Conservation (phyloP, 2,329 filamentous ascomycete genomes). For the Penicillium sp. region DNA sequence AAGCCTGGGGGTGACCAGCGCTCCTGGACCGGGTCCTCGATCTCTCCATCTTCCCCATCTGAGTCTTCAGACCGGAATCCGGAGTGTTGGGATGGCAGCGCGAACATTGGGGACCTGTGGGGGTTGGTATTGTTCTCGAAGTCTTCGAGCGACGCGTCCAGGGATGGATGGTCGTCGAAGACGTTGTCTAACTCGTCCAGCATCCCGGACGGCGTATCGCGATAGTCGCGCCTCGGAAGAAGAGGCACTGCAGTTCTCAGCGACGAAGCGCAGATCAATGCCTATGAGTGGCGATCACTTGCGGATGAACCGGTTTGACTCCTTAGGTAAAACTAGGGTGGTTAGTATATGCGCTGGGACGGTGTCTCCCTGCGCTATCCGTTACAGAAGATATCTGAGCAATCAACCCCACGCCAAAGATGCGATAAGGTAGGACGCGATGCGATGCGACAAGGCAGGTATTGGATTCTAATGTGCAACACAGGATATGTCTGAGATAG, state of each 20-base stretch:
- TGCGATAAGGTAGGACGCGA: constrained; percentile 25
- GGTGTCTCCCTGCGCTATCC: constrained; percentile 15
- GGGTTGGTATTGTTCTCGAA: constrained; percentile 55
- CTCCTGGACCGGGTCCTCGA: constrained; percentile 41
- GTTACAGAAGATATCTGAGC: constrained; percentile 18
- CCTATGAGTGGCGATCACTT: constrained; percentile 12
- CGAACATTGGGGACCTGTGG: constrained; percentile 53
- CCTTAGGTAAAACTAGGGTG: constrained; percentile 2
- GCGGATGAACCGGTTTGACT: constrained; percentile 6
- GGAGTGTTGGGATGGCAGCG: constrained; percentile 60
- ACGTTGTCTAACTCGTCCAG: constrained; percentile 49
- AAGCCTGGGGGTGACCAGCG: constrained; percentile 68
- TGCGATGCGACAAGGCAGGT: constrained; percentile 13
- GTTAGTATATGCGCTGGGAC: constrained; percentile 22
- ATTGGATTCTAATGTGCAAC: constrained; percentile 1
- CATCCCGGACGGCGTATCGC: constrained; percentile 43
- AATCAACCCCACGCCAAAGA: constrained; percentile 26
- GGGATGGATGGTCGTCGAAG: constrained; percentile 60
- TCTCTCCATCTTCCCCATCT: constrained; percentile 45
- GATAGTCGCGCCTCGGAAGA: constrained; percentile 24
- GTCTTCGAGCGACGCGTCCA: constrained; percentile 62
- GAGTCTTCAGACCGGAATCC: constrained; percentile 60
- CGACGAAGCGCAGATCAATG: constrained; percentile 19
- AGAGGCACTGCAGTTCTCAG: constrained; percentile 22
- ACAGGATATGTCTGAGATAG: constrained; percentile 3